These are phyloP conservation scores for Rhododendron ovatum DNA, from an alignment of 148 eudicot genomes.

Conservation along the genomic window DNA sequence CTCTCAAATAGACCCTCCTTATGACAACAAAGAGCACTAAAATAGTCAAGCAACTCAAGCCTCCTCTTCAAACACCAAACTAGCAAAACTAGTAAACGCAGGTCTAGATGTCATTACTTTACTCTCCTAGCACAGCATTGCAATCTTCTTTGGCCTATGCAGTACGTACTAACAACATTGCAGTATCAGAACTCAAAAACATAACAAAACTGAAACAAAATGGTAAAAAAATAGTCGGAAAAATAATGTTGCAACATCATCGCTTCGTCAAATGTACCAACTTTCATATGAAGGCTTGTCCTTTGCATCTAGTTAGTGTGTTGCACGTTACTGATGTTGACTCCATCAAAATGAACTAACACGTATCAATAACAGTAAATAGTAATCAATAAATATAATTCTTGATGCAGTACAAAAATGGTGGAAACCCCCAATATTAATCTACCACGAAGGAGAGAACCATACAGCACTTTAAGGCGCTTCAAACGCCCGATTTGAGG, in stretches of 20 bases:
- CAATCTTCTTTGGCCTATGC: neutral
- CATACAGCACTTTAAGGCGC: constrained; percentile 54
- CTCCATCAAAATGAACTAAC: neutral
- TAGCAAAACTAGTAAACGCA: neutral
- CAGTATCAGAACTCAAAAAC: neutral
- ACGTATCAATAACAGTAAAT: neutral
- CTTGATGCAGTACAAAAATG: neutral
- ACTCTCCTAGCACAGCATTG: neutral
- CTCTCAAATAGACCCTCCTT: neutral
- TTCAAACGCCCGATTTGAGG: constrained; percentile 86
- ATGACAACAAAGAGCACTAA: neutral
- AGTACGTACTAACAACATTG: neutral
- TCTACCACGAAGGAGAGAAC: constrained; percentile 1
- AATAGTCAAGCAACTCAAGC: neutral
- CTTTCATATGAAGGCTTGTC: neutral
- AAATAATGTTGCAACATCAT: neutral
- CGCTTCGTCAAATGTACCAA: neutral
- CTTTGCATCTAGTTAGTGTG: neutral
- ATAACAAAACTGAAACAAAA: neutral
- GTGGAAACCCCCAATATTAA: neutral
- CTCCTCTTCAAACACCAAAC: neutral
- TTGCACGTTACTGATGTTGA: neutral
- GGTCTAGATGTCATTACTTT: neutral
- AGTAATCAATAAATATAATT: neutral
- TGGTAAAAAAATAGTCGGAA: neutral